Conservation (phyloP, 805 yeast genomes). For the Wickerhamomyces xylosicus region DNA sequence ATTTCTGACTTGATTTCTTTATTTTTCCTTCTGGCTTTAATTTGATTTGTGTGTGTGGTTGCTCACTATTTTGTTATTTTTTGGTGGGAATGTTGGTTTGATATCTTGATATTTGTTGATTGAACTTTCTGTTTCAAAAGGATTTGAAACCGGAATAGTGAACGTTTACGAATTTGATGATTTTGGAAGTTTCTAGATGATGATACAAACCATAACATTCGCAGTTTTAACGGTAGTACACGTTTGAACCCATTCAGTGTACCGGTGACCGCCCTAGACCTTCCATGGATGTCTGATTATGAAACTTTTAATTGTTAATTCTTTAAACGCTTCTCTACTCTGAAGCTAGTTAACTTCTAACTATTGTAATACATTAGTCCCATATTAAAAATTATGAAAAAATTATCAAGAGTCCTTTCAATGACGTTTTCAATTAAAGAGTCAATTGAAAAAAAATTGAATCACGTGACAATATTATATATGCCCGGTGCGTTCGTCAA, state of each 20-base stretch:
- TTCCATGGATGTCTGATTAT: constrained; percentile 89
- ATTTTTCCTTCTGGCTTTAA: not conserved
- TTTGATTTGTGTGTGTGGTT: constrained; percentile 3
- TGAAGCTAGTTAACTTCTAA: no score
- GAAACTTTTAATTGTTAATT: no score
- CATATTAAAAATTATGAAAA: no score
- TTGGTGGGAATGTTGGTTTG: constrained; percentile 8
- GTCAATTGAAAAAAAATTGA: no score
- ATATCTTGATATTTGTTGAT: no score
- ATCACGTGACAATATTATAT: no score
- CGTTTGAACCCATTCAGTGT: constrained; percentile 72
- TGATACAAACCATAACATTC: constrained; percentile 74
- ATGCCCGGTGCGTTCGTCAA: no score
- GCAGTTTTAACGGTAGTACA: constrained; percentile 95
- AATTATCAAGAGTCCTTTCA: no score
- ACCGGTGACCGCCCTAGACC: constrained; percentile 84
- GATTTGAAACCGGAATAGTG: not conserved
- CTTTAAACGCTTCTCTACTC: no score
- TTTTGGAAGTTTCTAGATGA: constrained; percentile 34
- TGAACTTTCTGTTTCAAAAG: not conserved
- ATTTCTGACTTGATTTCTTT: constrained; percentile 37
- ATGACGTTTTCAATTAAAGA: no score
- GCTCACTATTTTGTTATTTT: constrained; percentile 1
- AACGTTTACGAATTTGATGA: not conserved
- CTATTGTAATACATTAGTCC: no score